Base-by-base conservation (phyloP, 2,329 filamentous ascomycete genomes). In the Cadophora sp. region DNA sequence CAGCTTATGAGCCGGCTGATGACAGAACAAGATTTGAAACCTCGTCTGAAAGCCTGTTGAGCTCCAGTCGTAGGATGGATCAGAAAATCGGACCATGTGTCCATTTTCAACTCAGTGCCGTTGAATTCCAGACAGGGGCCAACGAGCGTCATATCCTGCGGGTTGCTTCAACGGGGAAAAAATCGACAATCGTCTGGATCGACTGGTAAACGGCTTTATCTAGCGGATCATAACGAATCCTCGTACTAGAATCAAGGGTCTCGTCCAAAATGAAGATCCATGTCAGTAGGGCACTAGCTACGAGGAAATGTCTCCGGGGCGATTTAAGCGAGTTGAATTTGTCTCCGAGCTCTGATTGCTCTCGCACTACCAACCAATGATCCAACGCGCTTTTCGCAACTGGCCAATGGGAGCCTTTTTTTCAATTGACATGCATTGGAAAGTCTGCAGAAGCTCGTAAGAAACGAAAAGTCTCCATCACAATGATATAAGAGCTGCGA, bases 321-420 rank as follows among this genome's bases (percentile, higher is more conserved):
- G 43, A 48, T 8, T 22, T 48, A 22, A 48, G 43, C 43, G 43
- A 48, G 43, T n/a, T 2, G 22, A 14, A 14, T 29, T 29, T 53
- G 51, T 55, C 26, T 31, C 51, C 51, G 27, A 29, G 24, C 12
- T 7, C 27, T 19, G 1, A 11, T 26, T 9, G 6, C 7, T 51
- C 48, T 51, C 4, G 50, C 24, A 27, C 50, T 22, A 55, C 26
- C 51, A 55, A 27, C 51, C 51, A 55, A 55, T 55, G 3, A 55
- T 5, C 16, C 16, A 3, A 55, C 26, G 29, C 51, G n/a, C 26
- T 1, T 27, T 11, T 6, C 2, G 16, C 40, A 16, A 16, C 1
- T 43, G 24, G 9, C 50, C 50, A 53, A 55, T 55, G 31, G 51
- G 51, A 55, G 27, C n/a, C 51, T 55, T 53, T 55, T 27, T n/a